These are phyloP conservation scores for Wallacemonas rigidus DNA, from an alignment of 208 protist species.

Conservation along the genomic window DNA sequence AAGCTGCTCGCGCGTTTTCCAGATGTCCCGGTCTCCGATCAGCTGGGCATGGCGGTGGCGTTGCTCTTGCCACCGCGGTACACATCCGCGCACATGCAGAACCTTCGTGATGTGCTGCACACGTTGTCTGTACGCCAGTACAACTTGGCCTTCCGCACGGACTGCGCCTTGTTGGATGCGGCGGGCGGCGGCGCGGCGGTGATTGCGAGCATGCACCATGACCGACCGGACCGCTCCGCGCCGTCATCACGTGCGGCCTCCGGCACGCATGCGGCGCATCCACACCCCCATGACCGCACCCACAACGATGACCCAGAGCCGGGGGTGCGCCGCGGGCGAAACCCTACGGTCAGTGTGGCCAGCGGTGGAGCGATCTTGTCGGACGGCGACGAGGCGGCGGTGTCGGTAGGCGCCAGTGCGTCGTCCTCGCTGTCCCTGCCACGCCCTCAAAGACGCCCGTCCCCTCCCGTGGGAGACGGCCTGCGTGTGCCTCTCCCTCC, in stretches of 20 bases:
- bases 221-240: not conserved
- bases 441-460: conserved; percentile 2
- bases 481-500: not conserved
- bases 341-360: no score
- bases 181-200: conserved; percentile 1
- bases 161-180: conserved; percentile 11
- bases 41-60: conserved; percentile 47
- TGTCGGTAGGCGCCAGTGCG: no score
- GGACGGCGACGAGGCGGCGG: no score
- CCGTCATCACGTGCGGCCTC: not conserved
- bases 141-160: conserved; percentile 9
- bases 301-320: no score
- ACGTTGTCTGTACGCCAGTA: conserved; percentile 56
- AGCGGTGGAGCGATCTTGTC: no score
- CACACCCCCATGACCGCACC: no score
- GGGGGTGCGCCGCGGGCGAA: no score
- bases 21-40: conserved; percentile 51
- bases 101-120: conserved; percentile 42
- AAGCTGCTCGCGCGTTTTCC: conserved; percentile 39
- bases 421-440: not conserved
- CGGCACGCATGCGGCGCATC: not conserved
- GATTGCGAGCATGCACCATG: not conserved
- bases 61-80: conserved; percentile 53
- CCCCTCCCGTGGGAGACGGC: not conserved
- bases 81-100: conserved; percentile 32